These are phyloP conservation scores for Castanea crenata DNA, from an alignment of 306 rosid genomes.

Conservation along the genomic window DNA sequence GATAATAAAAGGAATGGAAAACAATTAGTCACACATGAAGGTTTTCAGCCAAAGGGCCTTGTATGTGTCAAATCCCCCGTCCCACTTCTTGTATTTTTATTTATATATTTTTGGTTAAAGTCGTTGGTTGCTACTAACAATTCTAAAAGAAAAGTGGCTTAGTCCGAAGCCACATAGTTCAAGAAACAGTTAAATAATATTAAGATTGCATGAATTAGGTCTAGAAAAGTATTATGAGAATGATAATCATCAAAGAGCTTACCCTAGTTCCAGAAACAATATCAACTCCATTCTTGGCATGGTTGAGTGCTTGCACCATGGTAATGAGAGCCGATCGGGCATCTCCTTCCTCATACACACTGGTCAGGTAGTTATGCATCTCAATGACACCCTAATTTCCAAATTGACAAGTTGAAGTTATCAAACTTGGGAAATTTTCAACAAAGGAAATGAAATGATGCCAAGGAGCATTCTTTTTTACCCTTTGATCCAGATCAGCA, in stretches of 20 bases:
- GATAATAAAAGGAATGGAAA: constrained; percentile 6
- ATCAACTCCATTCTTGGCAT: constrained; percentile 97
- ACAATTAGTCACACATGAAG: not conserved
- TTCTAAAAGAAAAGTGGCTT: no score
- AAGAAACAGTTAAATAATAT: not conserved
- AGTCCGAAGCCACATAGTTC: no score
- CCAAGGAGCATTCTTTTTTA: constrained; percentile 11
- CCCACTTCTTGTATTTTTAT: no score
- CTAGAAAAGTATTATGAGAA: not conserved
- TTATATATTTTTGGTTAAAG: no score
- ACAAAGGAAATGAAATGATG: constrained; percentile 1
- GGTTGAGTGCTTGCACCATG: constrained; percentile 99
- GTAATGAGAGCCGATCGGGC: constrained; percentile 98
- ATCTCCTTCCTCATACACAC: constrained; percentile 98
- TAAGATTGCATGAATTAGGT: constrained; percentile 8
- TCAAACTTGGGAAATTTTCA: constrained; percentile 24
- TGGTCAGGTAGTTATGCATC: constrained; percentile 99
- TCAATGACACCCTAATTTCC: constrained; percentile 90
- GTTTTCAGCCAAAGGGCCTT: not conserved
- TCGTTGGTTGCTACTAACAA: no score
- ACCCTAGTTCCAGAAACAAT: constrained; percentile 98
- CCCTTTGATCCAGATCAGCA: constrained; percentile 96
- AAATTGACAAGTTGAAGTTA: constrained; percentile 26
- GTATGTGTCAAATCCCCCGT: no score
- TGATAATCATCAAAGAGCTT: constrained; percentile 16